Percentiles rank a stretch among this genome's conserved stretches.
Evolutionary conservation across 257 asterid genomes (phyloP).

Genomic region (Rauvolfia tetraphylla): DNA sequence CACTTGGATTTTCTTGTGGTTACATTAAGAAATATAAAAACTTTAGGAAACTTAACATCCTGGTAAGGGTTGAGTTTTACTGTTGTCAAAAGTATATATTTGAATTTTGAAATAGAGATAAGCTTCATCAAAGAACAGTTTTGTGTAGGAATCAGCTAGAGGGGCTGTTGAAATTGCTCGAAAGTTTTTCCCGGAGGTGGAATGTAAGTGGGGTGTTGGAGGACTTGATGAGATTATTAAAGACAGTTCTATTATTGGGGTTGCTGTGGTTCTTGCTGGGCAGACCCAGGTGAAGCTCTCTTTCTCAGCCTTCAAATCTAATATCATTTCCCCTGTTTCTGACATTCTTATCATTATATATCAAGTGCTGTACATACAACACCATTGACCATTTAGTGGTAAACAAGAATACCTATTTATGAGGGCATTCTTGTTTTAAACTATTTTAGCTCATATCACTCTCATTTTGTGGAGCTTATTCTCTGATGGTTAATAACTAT

Average conservation of each 20-base stretch:
- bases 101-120: not conserved
- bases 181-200: conserved; percentile 67
- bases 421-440: not conserved
- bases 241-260: conserved; percentile 68
- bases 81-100: not conserved
- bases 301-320: not conserved
- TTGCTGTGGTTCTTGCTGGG: conserved; percentile 87
- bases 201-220: conserved; percentile 85
- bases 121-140: not conserved
- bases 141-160: conserved; percentile 69
- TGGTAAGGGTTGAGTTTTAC: not conserved
- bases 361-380: not conserved
- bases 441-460: not conserved
- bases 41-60: not conserved
- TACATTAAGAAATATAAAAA: not conserved
- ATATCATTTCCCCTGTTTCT: not conserved
- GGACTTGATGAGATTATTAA: conserved; percentile 77
- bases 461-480: not conserved
- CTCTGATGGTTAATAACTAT: not conserved
- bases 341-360: conserved; percentile 5
- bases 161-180: conserved; percentile 77
- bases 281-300: conserved; percentile 59
- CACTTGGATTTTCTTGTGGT: not conserved
- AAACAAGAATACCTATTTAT: not conserved
- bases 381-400: too few species aligned